Percentiles rank a stretch among this genome's conserved stretches.
These are phyloP conservation scores for Pythium insidiosum DNA, from an alignment of 352 stramenopile genomes.

Conservation along the genomic window DNA sequence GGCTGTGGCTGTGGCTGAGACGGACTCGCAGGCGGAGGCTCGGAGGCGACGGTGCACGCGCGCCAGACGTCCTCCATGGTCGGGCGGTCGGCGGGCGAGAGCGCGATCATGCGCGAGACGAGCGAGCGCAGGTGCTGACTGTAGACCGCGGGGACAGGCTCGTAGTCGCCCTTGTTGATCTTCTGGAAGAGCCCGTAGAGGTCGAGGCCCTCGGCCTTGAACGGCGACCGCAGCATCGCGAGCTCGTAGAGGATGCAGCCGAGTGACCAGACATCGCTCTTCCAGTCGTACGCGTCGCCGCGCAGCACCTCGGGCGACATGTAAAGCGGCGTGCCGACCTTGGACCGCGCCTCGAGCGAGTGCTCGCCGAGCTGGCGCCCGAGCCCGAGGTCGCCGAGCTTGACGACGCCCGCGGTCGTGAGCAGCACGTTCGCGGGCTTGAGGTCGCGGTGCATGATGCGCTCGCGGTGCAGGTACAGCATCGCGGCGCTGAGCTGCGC, in stretches of 20 bases:
- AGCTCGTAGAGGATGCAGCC: conserved; percentile 96
- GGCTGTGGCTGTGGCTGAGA: conserved; percentile 26
- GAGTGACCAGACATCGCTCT: conserved; percentile 93
- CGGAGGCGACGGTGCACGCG: too few relatives aligned
- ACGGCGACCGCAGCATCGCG: conserved; percentile 90
- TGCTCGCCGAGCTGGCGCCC: conserved; percentile 73
- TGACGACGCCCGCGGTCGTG: conserved; percentile 85
- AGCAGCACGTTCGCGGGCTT: conserved; percentile 95
- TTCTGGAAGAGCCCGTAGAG: conserved; percentile 91
- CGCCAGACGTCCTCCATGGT: conserved; percentile 63
- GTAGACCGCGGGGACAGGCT: conserved; percentile 49
- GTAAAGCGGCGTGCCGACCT: conserved; percentile 92
- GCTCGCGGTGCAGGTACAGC: conserved; percentile 77
- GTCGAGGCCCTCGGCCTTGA: conserved; percentile 90
- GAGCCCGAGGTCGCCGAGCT: conserved; percentile 81
- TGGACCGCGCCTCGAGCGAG: conserved; percentile 79
- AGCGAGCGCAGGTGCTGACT: conserved; percentile 46
- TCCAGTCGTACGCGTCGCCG: conserved; percentile 92
- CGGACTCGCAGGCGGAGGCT: conserved; percentile 32
- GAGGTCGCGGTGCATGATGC: conserved; percentile 92
- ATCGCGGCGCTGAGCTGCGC: conserved; percentile 83
- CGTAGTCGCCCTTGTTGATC: conserved; percentile 83
- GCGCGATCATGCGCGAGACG: conserved; percentile 67
- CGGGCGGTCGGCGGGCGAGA: conserved; percentile 45
- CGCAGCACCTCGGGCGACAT: conserved; percentile 93